These are phyloP conservation scores for Malassezia equina DNA, from an alignment of 1,284 basidiomycete species.

Conservation along the genomic window DNA sequence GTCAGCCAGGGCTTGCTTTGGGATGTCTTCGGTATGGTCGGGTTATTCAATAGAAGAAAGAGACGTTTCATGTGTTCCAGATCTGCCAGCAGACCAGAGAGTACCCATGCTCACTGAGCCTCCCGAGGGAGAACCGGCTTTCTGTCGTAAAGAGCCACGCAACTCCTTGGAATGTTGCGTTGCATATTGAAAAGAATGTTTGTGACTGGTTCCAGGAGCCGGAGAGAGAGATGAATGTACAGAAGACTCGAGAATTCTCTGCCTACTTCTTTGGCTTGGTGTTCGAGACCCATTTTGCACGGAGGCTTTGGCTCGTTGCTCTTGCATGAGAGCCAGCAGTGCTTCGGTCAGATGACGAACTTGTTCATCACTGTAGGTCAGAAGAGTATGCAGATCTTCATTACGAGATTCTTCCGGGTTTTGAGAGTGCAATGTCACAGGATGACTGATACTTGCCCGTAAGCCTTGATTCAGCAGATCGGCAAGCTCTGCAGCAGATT, in stretches of 20 bases:
- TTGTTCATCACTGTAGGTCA: slow-evolving; percentile 37
- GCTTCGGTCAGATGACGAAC: slow-evolving; percentile 32
- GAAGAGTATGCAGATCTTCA: slow-evolving; percentile 20
- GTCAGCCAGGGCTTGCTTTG: background rate
- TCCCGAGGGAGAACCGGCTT: background rate
- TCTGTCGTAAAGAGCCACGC: background rate
- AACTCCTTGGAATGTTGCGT: background rate
- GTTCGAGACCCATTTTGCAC: background rate
- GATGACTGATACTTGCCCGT: background rate
- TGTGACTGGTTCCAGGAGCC: background rate
- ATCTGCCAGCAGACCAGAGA: background rate
- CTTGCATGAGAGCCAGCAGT: slow-evolving; percentile 24
- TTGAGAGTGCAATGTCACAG: background rate
- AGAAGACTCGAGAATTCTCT: background rate
- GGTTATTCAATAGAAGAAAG: background rate
- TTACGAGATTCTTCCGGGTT: slow-evolving; percentile 19
- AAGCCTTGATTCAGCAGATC: slow-evolving; percentile 31
- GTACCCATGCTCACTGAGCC: background rate
- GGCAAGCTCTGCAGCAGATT: slow-evolving; percentile 21
- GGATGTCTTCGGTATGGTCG: background rate
- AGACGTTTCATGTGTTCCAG: background rate
- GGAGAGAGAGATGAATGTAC: background rate
- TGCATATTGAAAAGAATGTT: background rate
- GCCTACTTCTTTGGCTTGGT: background rate
- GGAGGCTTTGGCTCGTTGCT: slow-evolving; percentile 1